phyloP scores from a whole-genome alignment of 805 yeast species.

The Barnettozyma vustinii region DNA sequence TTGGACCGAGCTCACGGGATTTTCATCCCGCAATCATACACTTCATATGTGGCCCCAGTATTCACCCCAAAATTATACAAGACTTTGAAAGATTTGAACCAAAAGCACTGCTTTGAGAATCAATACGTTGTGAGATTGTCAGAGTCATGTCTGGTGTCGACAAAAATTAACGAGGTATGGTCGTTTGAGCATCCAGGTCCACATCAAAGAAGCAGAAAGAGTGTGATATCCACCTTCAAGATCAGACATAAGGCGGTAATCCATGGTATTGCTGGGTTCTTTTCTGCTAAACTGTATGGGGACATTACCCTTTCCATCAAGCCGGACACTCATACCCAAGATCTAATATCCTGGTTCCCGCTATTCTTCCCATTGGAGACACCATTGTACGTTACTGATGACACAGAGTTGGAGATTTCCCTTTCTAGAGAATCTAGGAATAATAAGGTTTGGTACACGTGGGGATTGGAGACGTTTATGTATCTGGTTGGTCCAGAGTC shows the following conservation, averaged over 20 bases:
- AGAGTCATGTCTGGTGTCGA: conserved; percentile 40
- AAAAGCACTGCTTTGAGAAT: conserved; percentile 34
- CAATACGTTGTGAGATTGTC: conserved; percentile 42
- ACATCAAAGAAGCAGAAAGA: conserved; percentile 46
- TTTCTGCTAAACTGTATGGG: conserved; percentile 62
- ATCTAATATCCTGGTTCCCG: conserved; percentile 65
- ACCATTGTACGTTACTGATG: conserved; percentile 48
- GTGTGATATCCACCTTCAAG: conserved; percentile 34
- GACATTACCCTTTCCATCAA: conserved; percentile 48
- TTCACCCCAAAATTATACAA: conserved; percentile 49
- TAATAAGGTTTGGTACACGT: conserved; percentile 58
- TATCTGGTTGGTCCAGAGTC: conserved; percentile 28
- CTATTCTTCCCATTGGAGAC: conserved; percentile 53
- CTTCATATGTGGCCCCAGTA: conserved; percentile 62
- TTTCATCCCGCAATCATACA: conserved; percentile 57
- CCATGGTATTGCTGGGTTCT: conserved; percentile 75
- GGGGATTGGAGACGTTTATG: conserved; percentile 52
- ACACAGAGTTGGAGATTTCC: conserved; percentile 47
- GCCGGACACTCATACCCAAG: conserved; percentile 39
- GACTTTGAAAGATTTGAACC: conserved; percentile 22
- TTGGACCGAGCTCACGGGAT: conserved; percentile 38
- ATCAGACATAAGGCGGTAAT: conserved; percentile 46
- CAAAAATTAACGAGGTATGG: conserved; percentile 53
- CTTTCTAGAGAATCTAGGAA: conserved; percentile 42
- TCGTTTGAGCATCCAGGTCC: conserved; percentile 51